phyloP scores from a whole-genome alignment of 2,329 filamentous ascomycete genomes.

The Colletotrichum sansevieriae region DNA sequence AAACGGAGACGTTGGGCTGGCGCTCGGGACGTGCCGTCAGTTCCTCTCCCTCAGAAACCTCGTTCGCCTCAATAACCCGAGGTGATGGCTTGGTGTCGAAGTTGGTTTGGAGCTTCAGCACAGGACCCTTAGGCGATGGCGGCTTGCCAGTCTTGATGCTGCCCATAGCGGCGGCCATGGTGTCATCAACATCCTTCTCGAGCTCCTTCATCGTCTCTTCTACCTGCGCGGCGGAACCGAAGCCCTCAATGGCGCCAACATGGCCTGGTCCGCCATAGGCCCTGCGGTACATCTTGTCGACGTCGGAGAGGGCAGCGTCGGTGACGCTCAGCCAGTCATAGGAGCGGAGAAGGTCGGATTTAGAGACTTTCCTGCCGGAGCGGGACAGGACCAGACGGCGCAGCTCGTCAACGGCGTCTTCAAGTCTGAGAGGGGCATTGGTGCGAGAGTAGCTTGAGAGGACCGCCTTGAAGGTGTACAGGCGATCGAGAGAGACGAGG shows the following conservation, averaged over 20 bases:
- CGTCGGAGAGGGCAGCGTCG: constrained; percentile 63
- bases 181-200: constrained; percentile 24
- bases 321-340: constrained; percentile 71
- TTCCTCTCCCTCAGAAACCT: constrained; percentile 51
- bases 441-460: constrained; percentile 68
- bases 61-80: constrained; percentile 24
- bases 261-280: constrained; percentile 66
- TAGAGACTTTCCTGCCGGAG: constrained; percentile 62
- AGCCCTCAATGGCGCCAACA: constrained; percentile 60
- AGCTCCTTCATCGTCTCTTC: constrained; percentile 32
- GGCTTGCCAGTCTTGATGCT: constrained; percentile 36
- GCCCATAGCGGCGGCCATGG: constrained; percentile 28
- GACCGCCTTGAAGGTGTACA: constrained; percentile 75
- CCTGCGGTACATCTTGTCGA: constrained; percentile 68
- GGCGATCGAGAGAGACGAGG: constrained; percentile 70
- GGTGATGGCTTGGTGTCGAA: constrained; percentile 48
- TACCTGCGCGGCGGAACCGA: constrained; percentile 46
- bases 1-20: constrained; percentile 47
- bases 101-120: constrained; percentile 59
- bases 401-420: constrained; percentile 74
- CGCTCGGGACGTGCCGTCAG: constrained; percentile 54
- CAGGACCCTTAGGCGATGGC: constrained; percentile 45
- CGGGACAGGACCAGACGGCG: constrained; percentile 69
- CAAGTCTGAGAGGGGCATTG: constrained; percentile 60
- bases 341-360: constrained; percentile 64